Conservation (phyloP, 2,329 filamentous ascomycete species). For the Bipolaris bicolor region DNA sequence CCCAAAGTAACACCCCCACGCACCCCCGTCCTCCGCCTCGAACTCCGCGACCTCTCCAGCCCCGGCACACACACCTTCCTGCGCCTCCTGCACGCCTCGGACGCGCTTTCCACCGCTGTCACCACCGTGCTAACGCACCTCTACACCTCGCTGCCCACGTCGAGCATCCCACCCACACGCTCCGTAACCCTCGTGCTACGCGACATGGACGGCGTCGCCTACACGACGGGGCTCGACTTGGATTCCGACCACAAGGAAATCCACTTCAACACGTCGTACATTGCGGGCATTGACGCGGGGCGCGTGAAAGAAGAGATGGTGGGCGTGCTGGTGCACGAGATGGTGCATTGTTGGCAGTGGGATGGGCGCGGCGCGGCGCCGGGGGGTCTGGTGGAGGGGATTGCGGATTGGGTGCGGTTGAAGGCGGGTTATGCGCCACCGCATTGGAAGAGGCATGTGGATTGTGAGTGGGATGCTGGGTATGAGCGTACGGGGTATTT, state of each 20-base stretch:
- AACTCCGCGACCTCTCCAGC: conserved; percentile 58
- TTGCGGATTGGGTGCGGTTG: conserved; percentile 91
- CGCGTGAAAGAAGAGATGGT: conserved; percentile 66
- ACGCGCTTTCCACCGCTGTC: conserved; percentile 67
- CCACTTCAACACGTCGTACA: conserved; percentile 81
- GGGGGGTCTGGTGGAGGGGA: conserved; percentile 83
- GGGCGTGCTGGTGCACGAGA: conserved; percentile 88
- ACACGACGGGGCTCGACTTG: conserved; percentile 80
- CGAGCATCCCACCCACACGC: conserved; percentile 67
- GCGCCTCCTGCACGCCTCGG: conserved; percentile 65
- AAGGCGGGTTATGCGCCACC: conserved; percentile 74
- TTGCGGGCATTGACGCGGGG: conserved; percentile 53
- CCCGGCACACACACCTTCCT: conserved; percentile 72
- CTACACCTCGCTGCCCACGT: conserved; percentile 57
- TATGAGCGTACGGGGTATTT: conserved; percentile 95
- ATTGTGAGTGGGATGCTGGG: conserved; percentile 79
- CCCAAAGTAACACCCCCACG: conserved; percentile 37
- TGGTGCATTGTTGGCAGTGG: conserved; percentile 94
- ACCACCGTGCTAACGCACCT: conserved; percentile 73
- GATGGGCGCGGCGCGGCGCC: conserved; percentile 63
- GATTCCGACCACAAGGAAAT: conserved; percentile 92
- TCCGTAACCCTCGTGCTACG: conserved; percentile 85
- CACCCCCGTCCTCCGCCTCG: conserved; percentile 55
- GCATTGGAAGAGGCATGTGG: conserved; percentile 73
- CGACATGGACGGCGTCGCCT: conserved; percentile 82